Evolutionary conservation across 306 rosid genomes (phyloP).

Genomic region (Prunus campanulata): DNA sequence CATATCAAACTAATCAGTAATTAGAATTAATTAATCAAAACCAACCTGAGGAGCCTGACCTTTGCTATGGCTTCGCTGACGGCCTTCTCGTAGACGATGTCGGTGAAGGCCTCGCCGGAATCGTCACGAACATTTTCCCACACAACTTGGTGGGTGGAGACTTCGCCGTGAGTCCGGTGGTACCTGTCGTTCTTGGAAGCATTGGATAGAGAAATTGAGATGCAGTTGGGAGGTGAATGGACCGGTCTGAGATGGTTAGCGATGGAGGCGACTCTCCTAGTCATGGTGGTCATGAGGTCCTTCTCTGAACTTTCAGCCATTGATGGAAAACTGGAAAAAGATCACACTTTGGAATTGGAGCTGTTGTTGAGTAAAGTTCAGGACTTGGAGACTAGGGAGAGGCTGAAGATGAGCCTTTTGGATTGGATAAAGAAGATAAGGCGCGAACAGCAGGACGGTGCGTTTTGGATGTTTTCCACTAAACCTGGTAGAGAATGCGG

Average conservation of each 20-base stretch:
- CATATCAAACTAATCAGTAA: background rate
- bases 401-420: background rate
- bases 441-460: background rate
- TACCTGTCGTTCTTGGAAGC: slow-evolving; percentile 54
- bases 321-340: background rate
- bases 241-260: slow-evolving; percentile 52
- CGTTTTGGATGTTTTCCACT: background rate
- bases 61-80: slow-evolving; percentile 81
- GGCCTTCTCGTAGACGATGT: slow-evolving; percentile 75
- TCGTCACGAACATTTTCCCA: slow-evolving; percentile 53
- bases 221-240: background rate
- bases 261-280: slow-evolving; percentile 59
- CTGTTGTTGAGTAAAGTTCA: background rate
- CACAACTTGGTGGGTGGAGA: slow-evolving; percentile 50
- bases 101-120: slow-evolving; percentile 53
- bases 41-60: slow-evolving; percentile 30
- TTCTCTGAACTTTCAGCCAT: slow-evolving; percentile 44
- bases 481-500: background rate
- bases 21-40: background rate
- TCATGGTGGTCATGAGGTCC: slow-evolving; percentile 28
- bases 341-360: background rate
- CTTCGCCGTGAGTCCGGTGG: slow-evolving; percentile 63
- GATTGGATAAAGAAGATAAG: slow-evolving; percentile 7
- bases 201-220: slow-evolving; percentile 23
- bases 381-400: background rate